Evolutionary conservation across 1,139 yeast species (phyloP).

Genomic region (Suhomyces taliae): DNA sequence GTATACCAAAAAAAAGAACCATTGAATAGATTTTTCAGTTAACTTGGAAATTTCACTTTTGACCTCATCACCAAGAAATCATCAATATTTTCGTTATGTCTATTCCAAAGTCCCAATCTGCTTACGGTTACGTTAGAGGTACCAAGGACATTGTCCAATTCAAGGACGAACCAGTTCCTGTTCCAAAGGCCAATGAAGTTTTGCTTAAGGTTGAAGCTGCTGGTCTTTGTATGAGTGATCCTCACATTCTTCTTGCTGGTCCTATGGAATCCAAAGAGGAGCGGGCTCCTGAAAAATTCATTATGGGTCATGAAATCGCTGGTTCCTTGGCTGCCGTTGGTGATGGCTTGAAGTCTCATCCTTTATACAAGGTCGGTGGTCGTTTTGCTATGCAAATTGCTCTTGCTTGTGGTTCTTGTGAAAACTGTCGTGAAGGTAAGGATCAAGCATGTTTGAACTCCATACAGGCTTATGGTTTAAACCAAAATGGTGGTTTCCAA

Average conservation of each 20-base stretch:
- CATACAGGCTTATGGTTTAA: conserved; percentile 40
- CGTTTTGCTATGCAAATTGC: conserved; percentile 40
- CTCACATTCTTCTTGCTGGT: conserved; percentile 40
- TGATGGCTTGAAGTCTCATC: conserved; percentile 23
- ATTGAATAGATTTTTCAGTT: too few species aligned
- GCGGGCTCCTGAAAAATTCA: conserved; percentile 31
- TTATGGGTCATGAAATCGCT: conserved; percentile 61
- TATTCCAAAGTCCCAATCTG: conserved; percentile 20
- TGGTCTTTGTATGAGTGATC: conserved; percentile 54
- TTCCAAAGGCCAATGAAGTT: conserved; percentile 37
- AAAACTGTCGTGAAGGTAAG: conserved; percentile 41
- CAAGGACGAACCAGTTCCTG: conserved; percentile 35
- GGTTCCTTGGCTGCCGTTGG: conserved; percentile 50
- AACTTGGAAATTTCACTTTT: too few species aligned
- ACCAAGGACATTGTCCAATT: conserved; percentile 16
- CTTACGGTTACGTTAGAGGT: conserved; percentile 22
- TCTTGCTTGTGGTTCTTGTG: conserved; percentile 47
- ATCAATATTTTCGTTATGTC: conserved; percentile 5
- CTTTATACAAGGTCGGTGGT: conserved; percentile 31
- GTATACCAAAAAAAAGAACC: too few species aligned
- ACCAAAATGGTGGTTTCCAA: conserved; percentile 52
- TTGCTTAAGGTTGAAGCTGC: conserved; percentile 52
- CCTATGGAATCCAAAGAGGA: conserved; percentile 14
- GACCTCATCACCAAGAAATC: neutral
- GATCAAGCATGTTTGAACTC: conserved; percentile 38